Evolutionary conservation across 2,329 filamentous ascomycete species (phyloP), one percentile per base, ranked within the genome.

Genomic region (Aspergillus terreus): DNA sequence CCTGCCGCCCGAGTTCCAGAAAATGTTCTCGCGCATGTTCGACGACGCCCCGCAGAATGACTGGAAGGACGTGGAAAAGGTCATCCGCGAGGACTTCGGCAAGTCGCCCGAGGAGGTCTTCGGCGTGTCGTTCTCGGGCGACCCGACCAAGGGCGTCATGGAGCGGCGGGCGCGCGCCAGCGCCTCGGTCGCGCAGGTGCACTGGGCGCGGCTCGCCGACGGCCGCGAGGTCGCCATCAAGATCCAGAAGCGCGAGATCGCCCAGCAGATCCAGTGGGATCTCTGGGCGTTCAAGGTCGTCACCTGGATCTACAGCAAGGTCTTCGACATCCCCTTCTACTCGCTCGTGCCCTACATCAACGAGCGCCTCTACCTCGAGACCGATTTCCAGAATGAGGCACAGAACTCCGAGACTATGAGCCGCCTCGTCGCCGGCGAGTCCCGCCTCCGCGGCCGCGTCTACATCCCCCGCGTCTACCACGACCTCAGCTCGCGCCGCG

Each of bases 1-100:
- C 23, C 75, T 99, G 55, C 94, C 94, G 23, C 89, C 92, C 0
- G 91, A 96, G 71, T 97, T 97, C 63, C 91, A 96, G 76, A 85
- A 86, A 64, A 97, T 96, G 91, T 99, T 99, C 67, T 80, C 87
- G 19, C 82, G 87, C 64, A 96, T 99, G 90, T 99, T 97, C 68
- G 94, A 97, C 68, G 92, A 97, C 75, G 94, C 94, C 56, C 92
- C 92, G 35, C 92, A 96, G 77, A 94, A 95, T 67, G 79, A 81
- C 40, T 97, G 92, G 92, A 80, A 78, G 58, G 89, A 92, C 46
- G 86, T 96, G 2, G 87, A 95, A 74, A 82, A 79, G 65, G 92
- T 97, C 11, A 88, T 99, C 38, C 78, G 83, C 19, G 85, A 95
- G 68, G 94, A 97, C 63, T 97, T 96, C 77, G 88, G 86, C 3